These are phyloP conservation scores for Amesomyces nigricolor DNA, from an alignment of 2,329 filamentous ascomycete species.

Conservation along the genomic window DNA sequence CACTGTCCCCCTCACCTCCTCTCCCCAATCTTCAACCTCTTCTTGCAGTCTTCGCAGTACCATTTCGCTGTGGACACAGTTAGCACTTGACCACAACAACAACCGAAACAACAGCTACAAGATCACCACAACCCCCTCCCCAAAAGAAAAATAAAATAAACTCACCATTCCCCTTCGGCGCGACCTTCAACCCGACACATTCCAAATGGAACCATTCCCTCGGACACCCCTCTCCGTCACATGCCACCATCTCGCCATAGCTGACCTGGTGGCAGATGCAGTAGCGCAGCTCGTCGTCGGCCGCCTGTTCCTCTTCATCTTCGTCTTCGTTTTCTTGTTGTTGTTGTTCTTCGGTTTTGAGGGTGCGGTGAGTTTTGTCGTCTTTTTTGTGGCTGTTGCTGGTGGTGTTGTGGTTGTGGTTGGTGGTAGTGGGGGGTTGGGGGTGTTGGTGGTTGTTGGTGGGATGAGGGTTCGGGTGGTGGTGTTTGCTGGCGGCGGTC, in stretches of 20 bases:
- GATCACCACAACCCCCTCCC: no score
- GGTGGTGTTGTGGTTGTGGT: slow-evolving; percentile 11
- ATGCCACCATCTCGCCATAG: slow-evolving; percentile 81
- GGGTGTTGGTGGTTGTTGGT: not conserved
- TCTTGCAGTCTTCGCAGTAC: slow-evolving; percentile 76
- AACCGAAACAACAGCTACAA: no score
- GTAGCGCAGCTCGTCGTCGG: slow-evolving; percentile 63
- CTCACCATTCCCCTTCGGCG: slow-evolving; percentile 70
- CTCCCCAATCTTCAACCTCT: slow-evolving; percentile 51
- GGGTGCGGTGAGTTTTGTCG: slow-evolving; percentile 18
- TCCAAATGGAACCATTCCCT: slow-evolving; percentile 80
- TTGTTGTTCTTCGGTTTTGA: slow-evolving; percentile 27
- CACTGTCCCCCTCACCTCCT: slow-evolving; percentile 29
- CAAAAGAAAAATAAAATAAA: no score
- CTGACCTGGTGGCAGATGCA: slow-evolving; percentile 77
- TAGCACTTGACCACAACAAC: slow-evolving; percentile 28
- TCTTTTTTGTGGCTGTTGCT: slow-evolving; percentile 23
- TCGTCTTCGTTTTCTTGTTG: slow-evolving; percentile 51
- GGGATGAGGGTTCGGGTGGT: not conserved
- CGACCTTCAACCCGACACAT: slow-evolving; percentile 72
- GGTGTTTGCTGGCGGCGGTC: not conserved
- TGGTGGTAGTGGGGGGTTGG: no score
- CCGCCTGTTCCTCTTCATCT: slow-evolving; percentile 65
- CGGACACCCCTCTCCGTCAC: slow-evolving; percentile 66
- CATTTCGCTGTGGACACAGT: slow-evolving; percentile 58